These are phyloP conservation scores for Isabelozyma heimii DNA, from an alignment of 805 yeast species.

Conservation along the genomic window DNA sequence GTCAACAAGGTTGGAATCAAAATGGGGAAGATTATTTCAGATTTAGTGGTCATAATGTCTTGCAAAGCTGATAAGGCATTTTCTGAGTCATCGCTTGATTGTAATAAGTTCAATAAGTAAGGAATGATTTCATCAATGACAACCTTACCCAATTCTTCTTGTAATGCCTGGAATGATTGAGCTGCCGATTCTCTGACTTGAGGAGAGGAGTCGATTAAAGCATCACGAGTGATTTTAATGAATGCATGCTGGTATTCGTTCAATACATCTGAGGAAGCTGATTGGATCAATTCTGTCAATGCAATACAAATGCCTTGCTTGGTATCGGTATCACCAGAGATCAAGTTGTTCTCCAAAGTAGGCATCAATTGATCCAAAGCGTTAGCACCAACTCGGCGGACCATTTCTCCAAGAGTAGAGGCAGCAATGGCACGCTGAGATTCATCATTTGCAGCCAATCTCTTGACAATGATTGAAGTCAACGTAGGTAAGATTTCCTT, in stretches of 20 bases:
- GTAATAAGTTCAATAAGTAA: constrained; percentile 67
- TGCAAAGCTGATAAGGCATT: constrained; percentile 83
- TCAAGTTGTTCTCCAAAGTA: constrained; percentile 65
- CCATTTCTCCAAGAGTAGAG: constrained; percentile 89
- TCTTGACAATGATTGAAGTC: constrained; percentile 73
- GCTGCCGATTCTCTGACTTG: constrained; percentile 91
- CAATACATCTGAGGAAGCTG: constrained; percentile 62
- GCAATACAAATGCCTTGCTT: constrained; percentile 98
- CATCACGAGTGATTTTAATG: constrained; percentile 71
- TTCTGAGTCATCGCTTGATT: constrained; percentile 52
- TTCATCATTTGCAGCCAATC: constrained; percentile 80
- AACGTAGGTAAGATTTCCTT: constrained; percentile 88
- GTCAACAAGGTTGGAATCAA: constrained; percentile 79
- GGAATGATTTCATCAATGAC: constrained; percentile 92
- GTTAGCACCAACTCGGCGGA: constrained; percentile 86
- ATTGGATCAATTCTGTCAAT: constrained; percentile 75
- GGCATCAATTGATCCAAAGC: constrained; percentile 85
- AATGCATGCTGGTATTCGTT: constrained; percentile 63
- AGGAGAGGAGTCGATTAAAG: constrained; percentile 71
- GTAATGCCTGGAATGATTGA: constrained; percentile 82
- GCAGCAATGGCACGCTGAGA: constrained; percentile 86
- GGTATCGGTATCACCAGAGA: constrained; percentile 68
- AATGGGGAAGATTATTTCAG: constrained; percentile 91
- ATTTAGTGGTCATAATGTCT: constrained; percentile 87
- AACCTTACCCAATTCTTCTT: constrained; percentile 73